phyloP scores from a whole-genome alignment of 371 early-diverging fungal species.

The Mortierella sp. region DNA sequence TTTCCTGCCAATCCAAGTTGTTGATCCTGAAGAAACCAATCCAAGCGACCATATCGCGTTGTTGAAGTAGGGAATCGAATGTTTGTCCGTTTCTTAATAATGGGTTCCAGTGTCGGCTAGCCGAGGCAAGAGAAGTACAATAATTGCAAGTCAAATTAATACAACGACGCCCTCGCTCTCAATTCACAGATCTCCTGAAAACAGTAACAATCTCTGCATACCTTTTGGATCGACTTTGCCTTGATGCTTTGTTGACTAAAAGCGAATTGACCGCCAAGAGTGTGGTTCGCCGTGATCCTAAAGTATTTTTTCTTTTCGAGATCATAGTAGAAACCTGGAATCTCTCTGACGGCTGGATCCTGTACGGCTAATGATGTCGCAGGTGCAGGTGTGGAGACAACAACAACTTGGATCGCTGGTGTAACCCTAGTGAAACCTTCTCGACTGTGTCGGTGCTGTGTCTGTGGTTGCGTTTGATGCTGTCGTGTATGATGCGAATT shows the following conservation, averaged over 20 bases:
- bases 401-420: neutral
- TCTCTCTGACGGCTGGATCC: conserved; percentile 47
- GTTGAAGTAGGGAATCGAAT: conserved; percentile 13
- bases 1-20: conserved; percentile 39
- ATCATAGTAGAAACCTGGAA: conserved; percentile 73
- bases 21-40: conserved; percentile 32
- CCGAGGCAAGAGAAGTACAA: neutral
- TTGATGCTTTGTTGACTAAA: conserved; percentile 55
- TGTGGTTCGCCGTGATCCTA: conserved; percentile 60
- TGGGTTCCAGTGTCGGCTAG: conserved; percentile 38
- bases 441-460: neutral
- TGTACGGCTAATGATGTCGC: neutral
- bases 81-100: conserved; percentile 18
- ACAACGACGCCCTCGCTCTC: neutral
- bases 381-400: neutral
- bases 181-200: neutral
- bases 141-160: neutral
- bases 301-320: conserved; percentile 66
- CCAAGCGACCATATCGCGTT: conserved; percentile 25
- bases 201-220: neutral
- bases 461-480: neutral
- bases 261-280: conserved; percentile 47
- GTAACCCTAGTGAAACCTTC: neutral
- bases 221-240: conserved; percentile 33
- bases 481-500: neutral